These are phyloP conservation scores for Tranzscheliella williamsii DNA, from an alignment of 1,284 basidiomycete genomes.

Conservation along the genomic window DNA sequence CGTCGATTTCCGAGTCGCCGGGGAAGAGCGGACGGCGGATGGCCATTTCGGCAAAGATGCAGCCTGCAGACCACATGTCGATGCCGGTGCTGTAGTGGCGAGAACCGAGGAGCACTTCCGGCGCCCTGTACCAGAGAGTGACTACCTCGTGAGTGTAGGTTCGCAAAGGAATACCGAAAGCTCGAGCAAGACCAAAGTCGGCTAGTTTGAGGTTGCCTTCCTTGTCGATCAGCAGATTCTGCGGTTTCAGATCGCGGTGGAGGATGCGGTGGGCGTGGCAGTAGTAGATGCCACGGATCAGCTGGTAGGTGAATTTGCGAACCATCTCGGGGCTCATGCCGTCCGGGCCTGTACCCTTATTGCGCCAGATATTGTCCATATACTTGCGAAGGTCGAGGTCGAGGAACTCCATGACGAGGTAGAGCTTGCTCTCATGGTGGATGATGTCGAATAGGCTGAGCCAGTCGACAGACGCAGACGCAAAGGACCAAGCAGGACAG, in stretches of 20 bases:
- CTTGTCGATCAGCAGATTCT: constrained; percentile 92
- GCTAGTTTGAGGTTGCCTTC: constrained; percentile 67
- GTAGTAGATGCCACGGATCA: constrained; percentile 84
- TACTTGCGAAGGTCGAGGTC: constrained; percentile 94
- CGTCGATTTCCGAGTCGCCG: constrained; percentile 98
- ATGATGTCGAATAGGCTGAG: constrained; percentile 91
- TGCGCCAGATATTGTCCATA: constrained; percentile 72
- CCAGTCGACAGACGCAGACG: constrained; percentile 2
- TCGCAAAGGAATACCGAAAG: constrained; percentile 95
- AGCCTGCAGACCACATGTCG: constrained; percentile 98
- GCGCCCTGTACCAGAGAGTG: constrained; percentile 96
- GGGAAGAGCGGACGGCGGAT: constrained; percentile 91
- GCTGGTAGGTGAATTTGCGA: constrained; percentile 90
- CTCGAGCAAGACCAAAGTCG: constrained; percentile 93
- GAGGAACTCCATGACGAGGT: constrained; percentile 93
- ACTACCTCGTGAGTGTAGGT: constrained; percentile 98
- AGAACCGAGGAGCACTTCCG: constrained; percentile 92
- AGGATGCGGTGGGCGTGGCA: constrained; percentile 95
- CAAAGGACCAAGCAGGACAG: not conserved
- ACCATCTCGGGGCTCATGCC: constrained; percentile 73
- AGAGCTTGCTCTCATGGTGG: constrained; percentile 93
- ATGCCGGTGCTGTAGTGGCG: constrained; percentile 93
- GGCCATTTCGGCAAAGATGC: constrained; percentile 86
- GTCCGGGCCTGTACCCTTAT: constrained; percentile 62
- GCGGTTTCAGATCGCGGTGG: constrained; percentile 95